These are phyloP conservation scores for Nyctanthes arbortristis DNA, from an alignment of 257 asterid species.

Conservation along the genomic window DNA sequence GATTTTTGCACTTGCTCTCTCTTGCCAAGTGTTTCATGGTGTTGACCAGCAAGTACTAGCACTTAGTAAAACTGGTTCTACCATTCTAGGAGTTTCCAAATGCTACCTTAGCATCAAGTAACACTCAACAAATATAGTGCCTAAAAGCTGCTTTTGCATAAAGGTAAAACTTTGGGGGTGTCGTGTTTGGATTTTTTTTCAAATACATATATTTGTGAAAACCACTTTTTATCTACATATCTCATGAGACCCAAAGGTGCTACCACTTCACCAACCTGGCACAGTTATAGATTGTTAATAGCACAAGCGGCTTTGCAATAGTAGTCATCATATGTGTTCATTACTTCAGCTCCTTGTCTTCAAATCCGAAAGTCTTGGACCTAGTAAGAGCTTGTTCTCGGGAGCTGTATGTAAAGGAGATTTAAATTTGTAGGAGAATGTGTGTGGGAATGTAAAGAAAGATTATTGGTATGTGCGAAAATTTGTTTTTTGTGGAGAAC, in stretches of 20 bases:
- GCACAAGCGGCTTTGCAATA: not conserved
- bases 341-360: not conserved
- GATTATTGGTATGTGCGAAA: too few relatives aligned
- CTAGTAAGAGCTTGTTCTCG: too few relatives aligned
- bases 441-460: too few relatives aligned
- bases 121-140: not conserved
- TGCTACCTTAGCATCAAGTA: not conserved
- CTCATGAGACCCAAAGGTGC: too few relatives aligned
- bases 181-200: too few relatives aligned
- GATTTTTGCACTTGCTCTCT: not conserved
- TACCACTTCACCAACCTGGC: too few relatives aligned
- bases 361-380: not conserved
- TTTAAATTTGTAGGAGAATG: too few relatives aligned
- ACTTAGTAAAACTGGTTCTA: not conserved
- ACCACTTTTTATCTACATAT: too few relatives aligned
- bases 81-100: not conserved
- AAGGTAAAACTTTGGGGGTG: not conserved
- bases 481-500: too few relatives aligned
- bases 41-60: not conserved
- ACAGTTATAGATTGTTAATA: too few relatives aligned
- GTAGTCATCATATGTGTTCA: not conserved
- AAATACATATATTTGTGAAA: too few relatives aligned
- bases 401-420: too few relatives aligned
- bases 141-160: not conserved
- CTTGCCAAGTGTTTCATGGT: not conserved